A percentile compares a stretch with the other conserved stretches of the same genome.
Evolutionary conservation across 768 basidiomycete genomes (phyloP).

Genomic region (Zangia roseola): DNA sequence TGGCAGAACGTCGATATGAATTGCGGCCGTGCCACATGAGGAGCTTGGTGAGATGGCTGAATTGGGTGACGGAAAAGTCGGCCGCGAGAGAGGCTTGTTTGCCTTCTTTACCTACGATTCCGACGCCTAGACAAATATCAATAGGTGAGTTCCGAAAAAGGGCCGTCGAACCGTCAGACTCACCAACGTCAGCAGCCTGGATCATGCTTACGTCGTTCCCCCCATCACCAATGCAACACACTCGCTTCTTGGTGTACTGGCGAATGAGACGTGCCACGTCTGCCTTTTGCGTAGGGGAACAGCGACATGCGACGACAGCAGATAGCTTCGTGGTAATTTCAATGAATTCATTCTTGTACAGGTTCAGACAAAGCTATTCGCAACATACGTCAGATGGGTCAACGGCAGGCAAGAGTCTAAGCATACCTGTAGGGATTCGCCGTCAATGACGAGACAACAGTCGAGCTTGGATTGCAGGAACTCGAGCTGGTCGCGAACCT

Average conservation of each 20-base stretch:
- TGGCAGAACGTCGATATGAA: conserved; percentile 96
- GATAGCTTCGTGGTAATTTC: conserved; percentile 95
- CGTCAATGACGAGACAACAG: conserved; percentile 97
- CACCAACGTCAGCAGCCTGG: conserved; percentile 96
- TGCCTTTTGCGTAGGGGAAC: conserved; percentile 98
- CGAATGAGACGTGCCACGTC: conserved; percentile 95
- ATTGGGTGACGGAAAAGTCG: conserved; percentile 97
- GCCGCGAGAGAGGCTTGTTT: conserved; percentile 99
- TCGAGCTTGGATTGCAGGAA: conserved; percentile 93
- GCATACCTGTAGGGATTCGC: conserved; percentile 87
- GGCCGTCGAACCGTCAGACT: conserved; percentile 33
- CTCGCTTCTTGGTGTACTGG: conserved; percentile 85
- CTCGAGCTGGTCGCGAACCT: conserved; percentile 85
- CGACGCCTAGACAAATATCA: conserved; percentile 59
- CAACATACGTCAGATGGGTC: not conserved
- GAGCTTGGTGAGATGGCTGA: conserved; percentile 92
- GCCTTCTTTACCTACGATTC: conserved; percentile 98
- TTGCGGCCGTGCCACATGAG: conserved; percentile 99
- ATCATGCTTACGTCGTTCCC: conserved; percentile 99
- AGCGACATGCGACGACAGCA: conserved; percentile 95
- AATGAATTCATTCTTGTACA: conserved; percentile 93
- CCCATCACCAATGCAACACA: conserved; percentile 98
- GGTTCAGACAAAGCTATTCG: conserved; percentile 80
- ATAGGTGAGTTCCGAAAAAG: not conserved
- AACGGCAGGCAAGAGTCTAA: not conserved